A percentile compares a stretch with the other conserved stretches of the same genome.
Evolutionary conservation across 306 rosid species (phyloP).

Genomic region (Quercus robur): DNA sequence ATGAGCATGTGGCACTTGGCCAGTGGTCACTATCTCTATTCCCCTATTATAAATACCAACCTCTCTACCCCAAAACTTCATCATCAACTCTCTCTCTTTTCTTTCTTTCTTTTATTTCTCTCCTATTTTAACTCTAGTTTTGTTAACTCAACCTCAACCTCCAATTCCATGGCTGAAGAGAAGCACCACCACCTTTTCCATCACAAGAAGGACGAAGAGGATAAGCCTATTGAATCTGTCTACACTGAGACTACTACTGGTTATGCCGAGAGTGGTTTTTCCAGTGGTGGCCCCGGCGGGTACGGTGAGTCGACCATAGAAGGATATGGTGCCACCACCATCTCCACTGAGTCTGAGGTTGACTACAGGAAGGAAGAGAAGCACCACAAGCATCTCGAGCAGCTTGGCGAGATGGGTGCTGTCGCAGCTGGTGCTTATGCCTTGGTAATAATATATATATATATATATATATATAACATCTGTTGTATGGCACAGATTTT

Average conservation of each 20-base stretch:
- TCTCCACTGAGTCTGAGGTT: neutral
- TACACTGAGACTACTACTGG: neutral
- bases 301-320: neutral
- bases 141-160: neutral
- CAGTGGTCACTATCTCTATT: neutral
- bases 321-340: neutral
- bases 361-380: constrained; percentile 69
- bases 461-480: too few relatives aligned
- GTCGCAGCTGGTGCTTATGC: constrained; percentile 58
- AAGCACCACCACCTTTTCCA: constrained; percentile 40
- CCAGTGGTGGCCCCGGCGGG: neutral
- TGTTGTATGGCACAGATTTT: too few relatives aligned
- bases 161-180: constrained; percentile 58
- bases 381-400: constrained; percentile 64
- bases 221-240: constrained; percentile 1
- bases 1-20: neutral
- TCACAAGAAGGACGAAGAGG: constrained; percentile 54
- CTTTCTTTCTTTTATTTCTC: neutral
- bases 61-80: neutral
- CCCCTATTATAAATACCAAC: neutral
- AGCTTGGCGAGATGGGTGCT: constrained; percentile 47
- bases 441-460: constrained; percentile 38
- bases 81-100: neutral
- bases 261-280: neutral
- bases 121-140: too few relatives aligned